Base-by-base conservation (phyloP, 371 early-diverging fungal species). In the Actinomucor elegans region DNA sequence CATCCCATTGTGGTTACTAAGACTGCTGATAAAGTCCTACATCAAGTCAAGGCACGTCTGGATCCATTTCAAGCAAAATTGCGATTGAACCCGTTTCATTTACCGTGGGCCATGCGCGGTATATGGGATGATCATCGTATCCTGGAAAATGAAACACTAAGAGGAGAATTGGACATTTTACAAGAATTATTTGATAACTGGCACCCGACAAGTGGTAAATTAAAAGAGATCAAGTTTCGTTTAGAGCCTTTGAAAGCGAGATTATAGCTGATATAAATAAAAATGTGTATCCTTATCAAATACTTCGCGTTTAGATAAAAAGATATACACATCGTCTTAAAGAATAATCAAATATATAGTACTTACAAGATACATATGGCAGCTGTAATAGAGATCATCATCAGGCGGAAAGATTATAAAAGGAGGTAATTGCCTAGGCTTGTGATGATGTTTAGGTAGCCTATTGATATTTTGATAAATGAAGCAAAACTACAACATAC, bases 51-150 rank as follows among this genome's bases (percentile, higher is more conserved):
- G 20, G 59, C 67, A 3, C 60, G 42, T 3, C 37, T 81, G 36
- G 55, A 78, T 6, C 67, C 67, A 6, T 81, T 83, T 36, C 66
- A 70, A 29, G 86, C 79, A 8, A 72, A 70, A 21, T 46, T 64
- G 11, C 73, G 77, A 24, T 64, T 87, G 28, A 96, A 96, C 43
- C 94, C 93, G 7, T 92, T 85, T 64, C 88, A 80, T 66, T 69
- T 96, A 2, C 94, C 96, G 4, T 94, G 94, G 94, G 88, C 88
- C 15, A 82, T 96, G 81, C 90, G 92, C 7, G 86, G 88, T 10
- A 68, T 96, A 20, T 68, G 82, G 56, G 85, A 85, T 20, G 91
- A 92, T 48, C 71, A 82, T 23, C 59, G 54, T n/a, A 79, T 93
- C 9, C 54, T 60, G 7, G 60, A 69, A 11, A 73, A 87, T 47